Conservation (phyloP, 1,284 basidiomycete genomes). For the Ustilago nuda region DNA sequence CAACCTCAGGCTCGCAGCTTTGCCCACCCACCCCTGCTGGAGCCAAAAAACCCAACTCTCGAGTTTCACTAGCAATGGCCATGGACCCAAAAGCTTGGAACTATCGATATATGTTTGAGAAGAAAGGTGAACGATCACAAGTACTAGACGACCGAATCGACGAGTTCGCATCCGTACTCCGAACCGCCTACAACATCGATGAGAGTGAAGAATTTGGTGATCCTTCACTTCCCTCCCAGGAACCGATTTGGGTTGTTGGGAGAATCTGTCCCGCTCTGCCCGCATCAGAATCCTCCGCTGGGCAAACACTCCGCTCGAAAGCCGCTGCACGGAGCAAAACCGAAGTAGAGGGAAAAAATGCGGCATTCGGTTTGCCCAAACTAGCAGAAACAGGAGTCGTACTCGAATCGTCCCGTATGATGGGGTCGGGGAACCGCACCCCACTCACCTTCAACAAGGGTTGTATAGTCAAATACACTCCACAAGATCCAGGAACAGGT, state of each 20-base stretch:
- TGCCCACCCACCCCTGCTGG: constrained; percentile 3
- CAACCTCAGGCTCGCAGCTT: constrained; percentile 37
- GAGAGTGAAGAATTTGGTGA: constrained; percentile 57
- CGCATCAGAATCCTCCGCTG: constrained; percentile 20
- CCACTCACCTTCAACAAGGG: constrained; percentile 48
- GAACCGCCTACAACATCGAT: constrained; percentile 49
- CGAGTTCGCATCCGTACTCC: constrained; percentile 50
- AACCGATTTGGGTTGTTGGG: constrained; percentile 63
- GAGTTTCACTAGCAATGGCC: constrained; percentile 63
- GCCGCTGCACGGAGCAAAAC: background rate
- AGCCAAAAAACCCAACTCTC: constrained; percentile 25
- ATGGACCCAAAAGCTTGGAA: constrained; percentile 64
- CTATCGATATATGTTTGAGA: constrained; percentile 68
- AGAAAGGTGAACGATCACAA: constrained; percentile 60
- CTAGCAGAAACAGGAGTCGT: constrained; percentile 47
- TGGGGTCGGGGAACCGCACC: constrained; percentile 61
- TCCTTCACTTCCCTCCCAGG: constrained; percentile 57
- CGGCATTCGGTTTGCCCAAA: constrained; percentile 31
- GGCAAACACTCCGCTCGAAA: constrained; percentile 17
- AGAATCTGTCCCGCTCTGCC: constrained; percentile 51
- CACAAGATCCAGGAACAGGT: constrained; percentile 35
- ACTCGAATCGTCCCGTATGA: constrained; percentile 57
- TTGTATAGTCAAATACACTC: constrained; percentile 53
- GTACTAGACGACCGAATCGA: constrained; percentile 63
- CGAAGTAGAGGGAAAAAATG: background rate